These are phyloP conservation scores for Clohesyomyces aquaticus DNA, from an alignment of 495 filamentous ascomycete genomes.

Conservation along the genomic window DNA sequence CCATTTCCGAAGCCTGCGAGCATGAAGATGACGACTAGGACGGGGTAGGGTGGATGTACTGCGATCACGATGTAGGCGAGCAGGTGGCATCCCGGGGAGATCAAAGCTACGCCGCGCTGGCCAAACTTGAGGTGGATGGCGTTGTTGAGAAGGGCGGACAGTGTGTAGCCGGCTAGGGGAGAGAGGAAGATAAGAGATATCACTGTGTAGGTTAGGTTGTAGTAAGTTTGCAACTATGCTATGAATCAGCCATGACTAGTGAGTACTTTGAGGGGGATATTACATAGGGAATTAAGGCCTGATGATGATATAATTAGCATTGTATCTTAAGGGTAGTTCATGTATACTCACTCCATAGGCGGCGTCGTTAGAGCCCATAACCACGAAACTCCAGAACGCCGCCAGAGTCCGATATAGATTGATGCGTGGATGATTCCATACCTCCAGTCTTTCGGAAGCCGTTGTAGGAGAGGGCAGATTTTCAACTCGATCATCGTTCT, in stretches of 20 bases:
- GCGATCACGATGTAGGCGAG: conserved; percentile 64
- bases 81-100: conserved; percentile 67
- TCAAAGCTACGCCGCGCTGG: conserved; percentile 72
- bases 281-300: conserved; percentile 66
- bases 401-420: conserved; percentile 68
- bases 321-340: background rate
- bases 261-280: background rate
- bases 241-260: conserved; percentile 20
- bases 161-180: conserved; percentile 62
- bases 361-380: conserved; percentile 83
- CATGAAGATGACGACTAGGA: conserved; percentile 60
- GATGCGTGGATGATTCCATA: conserved; percentile 71
- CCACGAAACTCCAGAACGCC: conserved; percentile 73
- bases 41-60: conserved; percentile 63
- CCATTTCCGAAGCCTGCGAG: conserved; percentile 68
- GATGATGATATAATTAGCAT: conserved; percentile 4
- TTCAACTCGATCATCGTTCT: conserved; percentile 42
- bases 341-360: conserved; percentile 68
- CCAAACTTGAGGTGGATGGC: conserved; percentile 63
- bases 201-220: conserved; percentile 60
- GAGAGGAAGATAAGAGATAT: conserved; percentile 68
- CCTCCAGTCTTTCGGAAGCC: conserved; percentile 45
- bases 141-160: conserved; percentile 62
- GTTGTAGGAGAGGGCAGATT: conserved; percentile 49
- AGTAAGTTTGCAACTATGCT: conserved; percentile 61